Percentiles rank a stretch among this genome's conserved stretches.
These are phyloP conservation scores for Paramyrothecium sp. DNA, from an alignment of 2,329 filamentous ascomycete species.

Conservation along the genomic window DNA sequence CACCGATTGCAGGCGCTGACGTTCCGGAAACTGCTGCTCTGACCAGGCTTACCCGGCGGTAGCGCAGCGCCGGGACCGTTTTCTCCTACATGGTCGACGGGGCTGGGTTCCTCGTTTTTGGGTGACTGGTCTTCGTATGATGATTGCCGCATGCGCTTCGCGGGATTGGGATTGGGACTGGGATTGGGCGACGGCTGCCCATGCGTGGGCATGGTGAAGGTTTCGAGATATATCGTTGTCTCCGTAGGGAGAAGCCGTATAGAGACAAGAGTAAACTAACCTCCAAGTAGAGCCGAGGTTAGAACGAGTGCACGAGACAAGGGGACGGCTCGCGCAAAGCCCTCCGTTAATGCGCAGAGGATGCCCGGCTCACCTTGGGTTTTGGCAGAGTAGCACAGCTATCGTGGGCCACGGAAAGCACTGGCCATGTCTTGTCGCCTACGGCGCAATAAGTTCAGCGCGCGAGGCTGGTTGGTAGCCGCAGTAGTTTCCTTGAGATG, in stretches of 20 bases:
- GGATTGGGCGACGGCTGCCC: slow-evolving; percentile 38
- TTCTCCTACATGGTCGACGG: slow-evolving; percentile 26
- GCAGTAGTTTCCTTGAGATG: not conserved
- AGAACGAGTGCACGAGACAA: not conserved
- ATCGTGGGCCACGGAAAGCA: not conserved
- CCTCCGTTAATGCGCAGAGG: too few relatives aligned
- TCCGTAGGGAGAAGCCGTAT: not conserved
- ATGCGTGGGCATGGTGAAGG: slow-evolving; percentile 35
- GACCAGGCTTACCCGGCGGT: slow-evolving; percentile 44
- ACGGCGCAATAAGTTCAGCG: not conserved
- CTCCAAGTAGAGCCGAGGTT: not conserved
- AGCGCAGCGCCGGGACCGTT: slow-evolving; percentile 23
- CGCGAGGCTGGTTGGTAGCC: not conserved
- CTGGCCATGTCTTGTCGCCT: not conserved
- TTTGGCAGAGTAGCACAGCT: not conserved
- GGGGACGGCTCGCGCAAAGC: not conserved
- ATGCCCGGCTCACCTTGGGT: not conserved
- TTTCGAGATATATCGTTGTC: not conserved
- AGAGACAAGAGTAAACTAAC: not conserved
- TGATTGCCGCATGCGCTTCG: slow-evolving; percentile 56
- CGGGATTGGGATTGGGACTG: slow-evolving; percentile 52
- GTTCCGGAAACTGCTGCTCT: slow-evolving; percentile 73
- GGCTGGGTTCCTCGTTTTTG: slow-evolving; percentile 24
- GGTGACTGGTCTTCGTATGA: slow-evolving; percentile 48
- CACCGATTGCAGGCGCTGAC: slow-evolving; percentile 95